phyloP scores from a whole-genome alignment of 2,329 filamentous ascomycete species.

The Aspergillus nomiae region DNA sequence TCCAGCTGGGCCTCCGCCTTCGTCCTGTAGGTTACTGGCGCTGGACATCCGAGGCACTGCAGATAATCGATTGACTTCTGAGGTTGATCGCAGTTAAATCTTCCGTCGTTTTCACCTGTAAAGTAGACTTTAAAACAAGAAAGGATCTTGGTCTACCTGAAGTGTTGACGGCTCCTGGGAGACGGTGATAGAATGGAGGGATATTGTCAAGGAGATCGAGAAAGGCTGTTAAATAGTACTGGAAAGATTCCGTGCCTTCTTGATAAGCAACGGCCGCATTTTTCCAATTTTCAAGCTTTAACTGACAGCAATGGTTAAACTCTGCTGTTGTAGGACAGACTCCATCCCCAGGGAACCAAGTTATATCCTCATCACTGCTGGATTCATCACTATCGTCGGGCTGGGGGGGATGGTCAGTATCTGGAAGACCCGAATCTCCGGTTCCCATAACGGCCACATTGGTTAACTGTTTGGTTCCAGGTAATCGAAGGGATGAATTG shows the following conservation, averaged over 20 bases:
- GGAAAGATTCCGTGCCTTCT: not conserved
- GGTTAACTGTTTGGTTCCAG: not conserved
- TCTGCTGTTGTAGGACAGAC: conserved; percentile 10
- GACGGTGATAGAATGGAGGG: conserved; percentile 8
- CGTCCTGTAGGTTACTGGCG: not conserved
- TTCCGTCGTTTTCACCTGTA: conserved; percentile 6
- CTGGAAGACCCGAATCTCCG: not conserved
- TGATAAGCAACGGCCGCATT: not conserved
- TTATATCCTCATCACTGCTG: not conserved
- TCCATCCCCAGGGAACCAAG: conserved; percentile 14
- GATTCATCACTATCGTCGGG: conserved; percentile 1
- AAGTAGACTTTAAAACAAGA: not conserved
- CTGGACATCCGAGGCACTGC: conserved; percentile 6
- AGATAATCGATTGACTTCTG: conserved; percentile 6
- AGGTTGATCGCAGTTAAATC: conserved; percentile 1
- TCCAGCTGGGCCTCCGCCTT: conserved; percentile 1
- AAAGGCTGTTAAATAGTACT: conserved; percentile 8
- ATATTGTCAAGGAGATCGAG: conserved; percentile 16
- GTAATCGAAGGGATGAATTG: not conserved
- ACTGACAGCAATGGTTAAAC: conserved; percentile 11
- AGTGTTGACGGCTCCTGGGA: not conserved
- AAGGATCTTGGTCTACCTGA: not conserved
- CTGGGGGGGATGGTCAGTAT: not conserved
- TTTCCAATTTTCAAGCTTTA: conserved; percentile 11
- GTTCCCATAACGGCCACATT: not conserved